These are phyloP conservation scores for Tagetes erecta DNA, from an alignment of 129 eudicot species.

Conservation along the genomic window DNA sequence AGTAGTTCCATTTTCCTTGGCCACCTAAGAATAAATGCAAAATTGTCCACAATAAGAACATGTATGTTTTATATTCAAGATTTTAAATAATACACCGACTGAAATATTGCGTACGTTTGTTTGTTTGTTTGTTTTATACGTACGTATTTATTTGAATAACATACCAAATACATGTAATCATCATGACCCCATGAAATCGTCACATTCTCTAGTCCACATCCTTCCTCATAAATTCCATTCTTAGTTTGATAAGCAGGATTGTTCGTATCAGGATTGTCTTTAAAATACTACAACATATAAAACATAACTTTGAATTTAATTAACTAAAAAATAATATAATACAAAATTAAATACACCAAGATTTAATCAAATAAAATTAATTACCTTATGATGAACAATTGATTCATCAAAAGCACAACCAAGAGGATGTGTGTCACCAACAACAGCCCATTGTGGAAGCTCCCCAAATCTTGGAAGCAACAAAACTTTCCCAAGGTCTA, in stretches of 20 bases:
- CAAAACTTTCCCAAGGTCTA: slow-evolving; percentile 86
- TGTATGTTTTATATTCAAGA: neutral
- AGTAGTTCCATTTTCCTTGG: slow-evolving; percentile 76
- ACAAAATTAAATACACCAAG: neutral
- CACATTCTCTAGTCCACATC: slow-evolving; percentile 88
- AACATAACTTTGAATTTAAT: neutral
- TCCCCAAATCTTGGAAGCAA: slow-evolving; percentile 69
- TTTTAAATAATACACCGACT: neutral
- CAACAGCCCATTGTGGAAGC: slow-evolving; percentile 99
- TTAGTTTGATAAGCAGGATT: slow-evolving; percentile 64
- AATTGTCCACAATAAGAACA: neutral
- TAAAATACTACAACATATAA: slow-evolving; percentile 50
- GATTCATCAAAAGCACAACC: slow-evolving; percentile 90
- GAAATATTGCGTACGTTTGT: too few species aligned
- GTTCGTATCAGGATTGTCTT: slow-evolving; percentile 57
- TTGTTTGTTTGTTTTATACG: too few species aligned
- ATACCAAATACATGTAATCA: slow-evolving; percentile 92
- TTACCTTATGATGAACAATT: slow-evolving; percentile 84
- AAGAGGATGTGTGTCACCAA: slow-evolving; percentile 89
- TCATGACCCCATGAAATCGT: slow-evolving; percentile 95
- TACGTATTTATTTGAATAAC: neutral
- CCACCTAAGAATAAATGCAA: slow-evolving; percentile 26
- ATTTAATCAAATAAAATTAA: neutral
- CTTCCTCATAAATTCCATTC: slow-evolving; percentile 68
- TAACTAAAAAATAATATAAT: neutral